These are phyloP conservation scores for Xylaria sp. DNA, from an alignment of 2,329 filamentous ascomycete genomes.

Conservation along the genomic window DNA sequence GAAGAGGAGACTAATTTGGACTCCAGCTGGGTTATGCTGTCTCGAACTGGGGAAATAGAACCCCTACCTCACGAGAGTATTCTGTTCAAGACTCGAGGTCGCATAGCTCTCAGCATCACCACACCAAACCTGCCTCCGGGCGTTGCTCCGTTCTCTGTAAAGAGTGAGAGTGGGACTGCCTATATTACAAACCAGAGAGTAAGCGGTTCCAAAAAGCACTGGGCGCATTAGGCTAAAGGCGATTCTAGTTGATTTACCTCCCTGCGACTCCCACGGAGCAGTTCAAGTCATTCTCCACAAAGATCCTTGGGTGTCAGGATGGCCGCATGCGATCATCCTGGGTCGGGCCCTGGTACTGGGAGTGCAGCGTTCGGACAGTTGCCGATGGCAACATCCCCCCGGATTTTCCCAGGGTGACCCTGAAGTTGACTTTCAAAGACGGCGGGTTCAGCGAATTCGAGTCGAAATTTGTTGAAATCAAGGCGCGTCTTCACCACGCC, in stretches of 20 bases:
- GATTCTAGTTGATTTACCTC: constrained; percentile 73
- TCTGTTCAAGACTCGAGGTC: constrained; percentile 71
- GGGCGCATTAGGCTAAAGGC: constrained; percentile 13
- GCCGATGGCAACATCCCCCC: constrained; percentile 76
- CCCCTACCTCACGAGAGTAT: constrained; percentile 79
- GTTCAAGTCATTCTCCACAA: constrained; percentile 83
- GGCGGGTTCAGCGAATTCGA: constrained; percentile 93
- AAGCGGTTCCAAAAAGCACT: constrained; percentile 33
- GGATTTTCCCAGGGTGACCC: constrained; percentile 65
- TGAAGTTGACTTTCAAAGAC: constrained; percentile 87
- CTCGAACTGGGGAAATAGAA: constrained; percentile 67
- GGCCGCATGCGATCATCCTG: constrained; percentile 82
- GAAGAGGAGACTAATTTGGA: constrained; percentile 49
- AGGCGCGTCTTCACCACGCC: constrained; percentile 75
- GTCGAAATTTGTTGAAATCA: constrained; percentile 73
- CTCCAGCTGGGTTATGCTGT: constrained; percentile 85
- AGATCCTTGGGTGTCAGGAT: constrained; percentile 82
- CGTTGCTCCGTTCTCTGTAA: constrained; percentile 59
- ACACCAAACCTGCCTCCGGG: constrained; percentile 62
- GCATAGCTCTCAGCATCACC: constrained; percentile 71
- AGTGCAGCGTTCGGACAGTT: constrained; percentile 72
- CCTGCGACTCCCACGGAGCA: constrained; percentile 62
- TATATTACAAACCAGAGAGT: constrained; percentile 85
- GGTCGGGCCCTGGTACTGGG: constrained; percentile 91
- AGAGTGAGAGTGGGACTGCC: constrained; percentile 68